Percentiles rank a stretch among this genome's conserved stretches.
These are phyloP conservation scores for Ophiosphaerella korrae DNA, from an alignment of 2,329 filamentous ascomycete genomes.

Conservation along the genomic window DNA sequence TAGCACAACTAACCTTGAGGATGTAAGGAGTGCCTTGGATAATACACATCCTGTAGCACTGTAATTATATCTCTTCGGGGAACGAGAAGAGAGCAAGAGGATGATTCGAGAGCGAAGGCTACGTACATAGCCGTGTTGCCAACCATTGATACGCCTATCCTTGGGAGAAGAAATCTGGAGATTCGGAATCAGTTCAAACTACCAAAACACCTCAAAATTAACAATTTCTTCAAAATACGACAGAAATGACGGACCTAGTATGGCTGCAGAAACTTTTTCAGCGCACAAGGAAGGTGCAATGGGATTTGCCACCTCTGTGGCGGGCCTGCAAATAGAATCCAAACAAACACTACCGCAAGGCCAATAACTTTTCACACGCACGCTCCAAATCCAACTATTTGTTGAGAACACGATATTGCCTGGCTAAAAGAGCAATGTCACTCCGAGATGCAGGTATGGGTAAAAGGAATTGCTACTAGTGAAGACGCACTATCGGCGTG, in stretches of 20 bases:
- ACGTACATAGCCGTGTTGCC: conserved; percentile 33
- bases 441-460: conserved; percentile 44
- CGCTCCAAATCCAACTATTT: conserved; percentile 26
- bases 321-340: conserved; percentile 2
- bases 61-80: conserved; percentile 52
- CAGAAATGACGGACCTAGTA: neutral
- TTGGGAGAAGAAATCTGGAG: conserved; percentile 28
- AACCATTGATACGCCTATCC: conserved; percentile 32
- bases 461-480: conserved; percentile 50
- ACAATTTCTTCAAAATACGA: conserved; percentile 25
- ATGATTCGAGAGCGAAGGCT: conserved; percentile 29
- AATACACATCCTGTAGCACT: conserved; percentile 38
- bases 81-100: conserved; percentile 20
- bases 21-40: conserved; percentile 54
- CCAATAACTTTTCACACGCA: conserved; percentile 25
- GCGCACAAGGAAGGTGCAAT: neutral
- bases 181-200: conserved; percentile 35
- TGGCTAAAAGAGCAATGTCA: conserved; percentile 26
- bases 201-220: conserved; percentile 26
- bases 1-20: conserved; percentile 49
- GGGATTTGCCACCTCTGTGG: too few relatives aligned
- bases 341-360: conserved; percentile 16
- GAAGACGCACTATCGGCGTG: conserved; percentile 51
- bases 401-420: conserved; percentile 30
- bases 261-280: neutral